Evolutionary conservation across 2,329 filamentous ascomycete genomes (phyloP), one percentile per base, ranked within the genome.

Genomic region (Epicoccum sorghinum): DNA sequence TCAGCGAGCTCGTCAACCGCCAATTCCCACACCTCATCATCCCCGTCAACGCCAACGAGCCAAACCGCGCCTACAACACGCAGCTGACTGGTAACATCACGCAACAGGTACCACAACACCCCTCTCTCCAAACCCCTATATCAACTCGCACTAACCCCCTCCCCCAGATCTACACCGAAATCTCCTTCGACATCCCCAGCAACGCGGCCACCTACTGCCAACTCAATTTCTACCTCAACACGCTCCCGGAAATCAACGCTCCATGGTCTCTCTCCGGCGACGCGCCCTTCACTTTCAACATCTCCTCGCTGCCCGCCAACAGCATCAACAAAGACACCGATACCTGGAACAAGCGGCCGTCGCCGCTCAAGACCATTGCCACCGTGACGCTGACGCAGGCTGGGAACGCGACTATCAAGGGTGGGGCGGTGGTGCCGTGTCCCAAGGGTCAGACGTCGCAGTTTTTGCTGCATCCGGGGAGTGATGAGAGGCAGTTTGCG

Each of bases 11-110:
- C 25, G 24, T 66, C 38, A 46, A 47, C 29, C 57, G 59, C 7
- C 49, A 70, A 24, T 72, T 70, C 10, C 71, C 71, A 3, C 67
- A 70, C 37, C 67, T 75, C 40, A 67, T 75, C 37, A 55, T 75
- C n/a, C 72, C 71, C 1, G 50, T 75, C 35, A 62, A 65, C 24
- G 50, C 60, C 22, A 45, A 52, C 12, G 30, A 45, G 1, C 67
- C 71, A 13, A 43, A 66, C 41, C 57, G 39, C 2, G 46, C 64
- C 3, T 65, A 60, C 23, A 58, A 56, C 18, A 75, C 72, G 3
- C 57, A 68, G 18, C 57, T 53, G 12, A 53, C 51, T 7, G 69
- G 61, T 36, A 44, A 57, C 3, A 57, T 74, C 44, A 59, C 58
- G 29, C 59, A 62, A 33, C 46, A 51, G 3, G 67, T 69, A 58